Conservation (phyloP, 164 flowering plant species). For the Taxillus chinensis region DNA sequence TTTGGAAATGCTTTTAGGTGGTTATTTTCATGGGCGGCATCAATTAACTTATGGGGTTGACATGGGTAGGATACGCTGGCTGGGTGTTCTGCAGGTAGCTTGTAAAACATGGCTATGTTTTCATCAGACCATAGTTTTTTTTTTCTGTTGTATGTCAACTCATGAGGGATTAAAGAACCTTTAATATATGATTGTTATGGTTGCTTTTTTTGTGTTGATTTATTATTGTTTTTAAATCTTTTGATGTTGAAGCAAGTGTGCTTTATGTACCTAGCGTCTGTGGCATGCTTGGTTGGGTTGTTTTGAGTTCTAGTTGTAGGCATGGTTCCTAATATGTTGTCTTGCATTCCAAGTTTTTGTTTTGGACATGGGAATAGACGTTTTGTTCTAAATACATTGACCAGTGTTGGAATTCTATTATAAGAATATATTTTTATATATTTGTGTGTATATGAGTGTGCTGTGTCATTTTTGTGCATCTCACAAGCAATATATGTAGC, state of each 20-base stretch:
- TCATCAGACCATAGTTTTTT: neutral
- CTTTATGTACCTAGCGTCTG: neutral
- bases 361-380: too few relatives aligned
- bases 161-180: neutral
- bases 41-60: slow-evolving; percentile 68
- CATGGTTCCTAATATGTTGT: too few relatives aligned
- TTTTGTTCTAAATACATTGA: too few relatives aligned
- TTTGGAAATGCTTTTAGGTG: slow-evolving; percentile 34
- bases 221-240: neutral
- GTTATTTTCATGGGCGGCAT: slow-evolving; percentile 65
- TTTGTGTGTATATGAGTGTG: too few relatives aligned
- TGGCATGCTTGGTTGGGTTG: too few relatives aligned
- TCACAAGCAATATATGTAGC: too few relatives aligned
- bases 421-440: too few relatives aligned
- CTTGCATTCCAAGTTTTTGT: too few relatives aligned
- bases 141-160: neutral
- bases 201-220: neutral
- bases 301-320: too few relatives aligned
- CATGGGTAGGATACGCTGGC: slow-evolving; percentile 44
- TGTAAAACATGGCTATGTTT: neutral
- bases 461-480: too few relatives aligned
- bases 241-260: neutral
- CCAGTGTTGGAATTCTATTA: too few relatives aligned
- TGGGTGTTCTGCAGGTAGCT: slow-evolving; percentile 72
- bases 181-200: neutral